A percentile compares a stretch with the other conserved stretches of the same genome.
phyloP scores from a whole-genome alignment of 2,329 filamentous ascomycete species.

The Fusarium sp. region DNA sequence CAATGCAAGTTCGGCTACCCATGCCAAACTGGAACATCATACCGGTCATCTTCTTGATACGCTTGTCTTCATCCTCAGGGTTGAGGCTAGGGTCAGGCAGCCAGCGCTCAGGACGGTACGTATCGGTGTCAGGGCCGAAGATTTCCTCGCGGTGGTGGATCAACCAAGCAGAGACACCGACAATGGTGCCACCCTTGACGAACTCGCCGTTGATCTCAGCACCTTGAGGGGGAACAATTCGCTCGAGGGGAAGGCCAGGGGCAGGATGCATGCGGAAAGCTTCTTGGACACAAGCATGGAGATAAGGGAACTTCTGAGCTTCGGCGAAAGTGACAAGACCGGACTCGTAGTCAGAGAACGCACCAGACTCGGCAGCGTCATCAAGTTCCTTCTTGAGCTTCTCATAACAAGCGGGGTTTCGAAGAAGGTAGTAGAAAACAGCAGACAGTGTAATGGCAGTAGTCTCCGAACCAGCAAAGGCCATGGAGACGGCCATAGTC shows the following conservation, averaged over 20 bases:
- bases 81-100: conserved; percentile 56
- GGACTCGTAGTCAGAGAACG: conserved; percentile 62
- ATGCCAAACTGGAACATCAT: conserved; percentile 72
- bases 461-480: conserved; percentile 80
- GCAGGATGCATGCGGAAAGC: conserved; percentile 81
- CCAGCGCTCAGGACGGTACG: conserved; percentile 77
- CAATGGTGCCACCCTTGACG: conserved; percentile 76
- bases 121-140: conserved; percentile 75
- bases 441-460: conserved; percentile 79
- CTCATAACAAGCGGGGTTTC: conserved; percentile 65
- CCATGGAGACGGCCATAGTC: conserved; percentile 78
- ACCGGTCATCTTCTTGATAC: conserved; percentile 45
- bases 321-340: conserved; percentile 76
- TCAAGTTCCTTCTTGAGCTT: conserved; percentile 73
- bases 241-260: conserved; percentile 76
- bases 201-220: conserved; percentile 70
- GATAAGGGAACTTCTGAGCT: conserved; percentile 76
- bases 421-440: conserved; percentile 80
- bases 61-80: conserved; percentile 57
- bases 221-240: conserved; percentile 74
- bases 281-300: conserved; percentile 83
- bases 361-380: conserved; percentile 62
- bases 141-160: conserved; percentile 74
- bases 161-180: conserved; percentile 81
- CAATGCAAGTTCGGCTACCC: conserved; percentile 76